Conservation (phyloP, 2,329 filamentous ascomycete genomes). For the Fusarium haematococcum region DNA sequence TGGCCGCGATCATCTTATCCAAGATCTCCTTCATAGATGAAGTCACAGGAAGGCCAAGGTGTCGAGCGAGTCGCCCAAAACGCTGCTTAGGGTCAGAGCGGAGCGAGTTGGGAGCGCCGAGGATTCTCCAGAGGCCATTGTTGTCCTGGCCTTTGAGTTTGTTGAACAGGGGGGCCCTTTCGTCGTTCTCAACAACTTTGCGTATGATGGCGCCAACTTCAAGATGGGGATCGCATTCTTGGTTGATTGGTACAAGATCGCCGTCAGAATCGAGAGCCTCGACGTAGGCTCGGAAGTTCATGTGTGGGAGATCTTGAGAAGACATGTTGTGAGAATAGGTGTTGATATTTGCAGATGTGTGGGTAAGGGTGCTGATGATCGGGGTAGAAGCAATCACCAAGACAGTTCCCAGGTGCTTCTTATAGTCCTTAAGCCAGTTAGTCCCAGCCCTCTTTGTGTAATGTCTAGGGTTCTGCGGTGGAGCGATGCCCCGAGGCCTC, state of each 20-base stretch:
- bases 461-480: neutral
- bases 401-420: neutral
- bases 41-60: slow-evolving; percentile 52
- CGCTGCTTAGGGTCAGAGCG: slow-evolving; percentile 40
- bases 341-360: neutral
- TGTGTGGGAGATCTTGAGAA: slow-evolving; percentile 31
- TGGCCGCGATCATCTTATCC: slow-evolving; percentile 55
- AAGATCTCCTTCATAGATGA: slow-evolving; percentile 50
- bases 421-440: neutral
- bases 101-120: slow-evolving; percentile 57
- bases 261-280: slow-evolving; percentile 46
- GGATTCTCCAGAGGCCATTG: slow-evolving; percentile 58
- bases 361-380: neutral
- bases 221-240: slow-evolving; percentile 57
- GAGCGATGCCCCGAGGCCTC: neutral
- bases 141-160: slow-evolving; percentile 57
- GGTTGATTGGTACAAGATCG: slow-evolving; percentile 59
- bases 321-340: slow-evolving; percentile 9
- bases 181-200: slow-evolving; percentile 57
- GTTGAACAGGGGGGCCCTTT: slow-evolving; percentile 63
- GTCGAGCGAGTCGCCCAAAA: slow-evolving; percentile 57
- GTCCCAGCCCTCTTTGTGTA: neutral
- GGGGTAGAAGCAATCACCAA: neutral
- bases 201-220: slow-evolving; percentile 61
- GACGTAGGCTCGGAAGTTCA: slow-evolving; percentile 39